These are phyloP conservation scores for Corinectria fuckeliana DNA, from an alignment of 2,329 filamentous ascomycete genomes.

Conservation along the genomic window DNA sequence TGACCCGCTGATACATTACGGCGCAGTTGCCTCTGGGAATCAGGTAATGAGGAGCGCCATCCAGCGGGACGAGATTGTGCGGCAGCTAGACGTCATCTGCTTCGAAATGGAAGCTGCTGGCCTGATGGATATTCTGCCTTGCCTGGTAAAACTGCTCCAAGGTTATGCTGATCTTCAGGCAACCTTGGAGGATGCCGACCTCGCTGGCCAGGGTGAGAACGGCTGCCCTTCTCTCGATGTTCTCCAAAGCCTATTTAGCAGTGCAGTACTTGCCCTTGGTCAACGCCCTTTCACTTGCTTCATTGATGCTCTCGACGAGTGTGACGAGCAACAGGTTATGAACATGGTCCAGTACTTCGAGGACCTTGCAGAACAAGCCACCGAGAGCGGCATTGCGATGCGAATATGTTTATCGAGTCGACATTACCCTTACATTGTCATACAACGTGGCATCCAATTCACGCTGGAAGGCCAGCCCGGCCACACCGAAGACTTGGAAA, in stretches of 20 bases:
- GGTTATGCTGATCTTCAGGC: slow-evolving; percentile 42
- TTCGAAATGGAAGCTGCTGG: background rate
- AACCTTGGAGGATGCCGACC: slow-evolving; percentile 35
- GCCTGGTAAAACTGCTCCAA: slow-evolving; percentile 49
- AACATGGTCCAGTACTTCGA: slow-evolving; percentile 54
- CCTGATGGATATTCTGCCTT: background rate
- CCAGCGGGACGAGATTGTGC: background rate
- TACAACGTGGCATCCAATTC: slow-evolving; percentile 38
- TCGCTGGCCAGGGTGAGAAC: rapidly evolving
- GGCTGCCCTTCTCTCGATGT: slow-evolving; percentile 12
- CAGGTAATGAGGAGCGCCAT: background rate
- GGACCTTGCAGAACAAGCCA: slow-evolving; percentile 41
- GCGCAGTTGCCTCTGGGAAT: background rate
- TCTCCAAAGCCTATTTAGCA: slow-evolving; percentile 34
- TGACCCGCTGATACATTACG: background rate
- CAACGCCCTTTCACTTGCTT: slow-evolving; percentile 30
- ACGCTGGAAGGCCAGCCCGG: slow-evolving; percentile 45
- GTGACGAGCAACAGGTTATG: slow-evolving; percentile 48
- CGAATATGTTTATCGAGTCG: slow-evolving; percentile 53
- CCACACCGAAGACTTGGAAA: slow-evolving; percentile 45
- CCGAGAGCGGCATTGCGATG: slow-evolving; percentile 29
- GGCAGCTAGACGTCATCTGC: background rate
- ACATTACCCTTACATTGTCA: slow-evolving; percentile 52
- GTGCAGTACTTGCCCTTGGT: slow-evolving; percentile 25
- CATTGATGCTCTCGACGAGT: slow-evolving; percentile 55